Percentiles rank a stretch among this genome's conserved stretches.
These are phyloP conservation scores for Cnidoscolus chayamansa DNA, from an alignment of 441 rosid species.

Conservation along the genomic window DNA sequence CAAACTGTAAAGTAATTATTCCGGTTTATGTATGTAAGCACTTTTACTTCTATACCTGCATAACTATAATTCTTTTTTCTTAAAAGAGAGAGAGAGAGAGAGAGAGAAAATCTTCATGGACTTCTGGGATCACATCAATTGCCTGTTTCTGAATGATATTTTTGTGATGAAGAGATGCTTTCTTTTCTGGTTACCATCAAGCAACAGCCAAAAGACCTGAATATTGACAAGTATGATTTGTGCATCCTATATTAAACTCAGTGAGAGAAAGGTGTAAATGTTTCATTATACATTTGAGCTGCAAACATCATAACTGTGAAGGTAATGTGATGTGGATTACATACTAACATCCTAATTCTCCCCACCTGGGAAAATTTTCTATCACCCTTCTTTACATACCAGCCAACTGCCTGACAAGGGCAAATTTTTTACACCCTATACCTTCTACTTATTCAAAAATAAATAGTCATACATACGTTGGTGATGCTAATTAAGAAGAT, in stretches of 20 bases:
- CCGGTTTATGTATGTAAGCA: background rate
- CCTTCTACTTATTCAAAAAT: conserved; percentile 26
- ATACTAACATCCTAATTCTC: background rate
- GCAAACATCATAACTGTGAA: conserved; percentile 5
- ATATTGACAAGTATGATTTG: background rate
- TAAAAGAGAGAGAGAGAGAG: no score
- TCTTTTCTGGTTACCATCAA: background rate
- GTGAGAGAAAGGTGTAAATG: background rate
- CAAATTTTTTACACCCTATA: conserved; percentile 6
- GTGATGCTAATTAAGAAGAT: conserved; percentile 20
- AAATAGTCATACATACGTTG: conserved; percentile 10
- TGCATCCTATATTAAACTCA: background rate
- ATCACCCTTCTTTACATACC: conserved; percentile 16
- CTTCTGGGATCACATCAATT: background rate
- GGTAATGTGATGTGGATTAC: background rate
- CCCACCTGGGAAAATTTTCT: background rate
- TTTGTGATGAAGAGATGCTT: background rate
- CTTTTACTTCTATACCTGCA: background rate
- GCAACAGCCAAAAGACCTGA: background rate
- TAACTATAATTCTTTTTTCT: no score
- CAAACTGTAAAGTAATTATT: no score
- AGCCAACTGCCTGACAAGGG: background rate
- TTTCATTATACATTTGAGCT: conserved; percentile 16
- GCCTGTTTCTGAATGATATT: background rate
- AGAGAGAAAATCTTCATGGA: background rate